Evolutionary conservation across 768 basidiomycete species (phyloP).

Genomic region (Auriscalpium microsporum): DNA sequence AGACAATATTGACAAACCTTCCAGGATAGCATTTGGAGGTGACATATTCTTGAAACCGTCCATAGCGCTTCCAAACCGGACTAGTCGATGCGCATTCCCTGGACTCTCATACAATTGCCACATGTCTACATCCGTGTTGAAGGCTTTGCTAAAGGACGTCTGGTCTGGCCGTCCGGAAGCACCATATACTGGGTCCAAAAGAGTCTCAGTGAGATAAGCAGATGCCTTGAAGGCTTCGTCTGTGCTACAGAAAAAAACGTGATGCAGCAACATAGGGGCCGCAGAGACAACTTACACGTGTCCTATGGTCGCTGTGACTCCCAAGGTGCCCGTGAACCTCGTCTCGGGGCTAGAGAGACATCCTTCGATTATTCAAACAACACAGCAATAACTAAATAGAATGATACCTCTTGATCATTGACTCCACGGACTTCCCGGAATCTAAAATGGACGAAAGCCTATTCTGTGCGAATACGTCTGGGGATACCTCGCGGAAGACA

Average conservation of each 20-base stretch:
- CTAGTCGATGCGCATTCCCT: background rate
- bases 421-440: slow-evolving; percentile 13
- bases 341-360: background rate
- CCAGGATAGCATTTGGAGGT: background rate
- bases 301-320: background rate
- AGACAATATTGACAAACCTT: background rate
- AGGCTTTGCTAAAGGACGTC: background rate
- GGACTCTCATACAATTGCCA: background rate
- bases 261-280: background rate
- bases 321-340: background rate
- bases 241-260: background rate
- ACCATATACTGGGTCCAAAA: slow-evolving; percentile 3
- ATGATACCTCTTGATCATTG: slow-evolving; percentile 9
- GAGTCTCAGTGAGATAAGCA: slow-evolving; percentile 13
- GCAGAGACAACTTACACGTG: background rate
- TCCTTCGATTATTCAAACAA: background rate
- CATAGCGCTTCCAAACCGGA: background rate
- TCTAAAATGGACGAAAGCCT: slow-evolving; percentile 15
- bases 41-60: background rate
- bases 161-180: background rate
- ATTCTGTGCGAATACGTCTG: slow-evolving; percentile 24
- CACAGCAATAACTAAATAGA: background rate
- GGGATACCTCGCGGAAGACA: slow-evolving; percentile 24
- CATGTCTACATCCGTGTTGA: background rate
- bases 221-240: slow-evolving; percentile 16